These are phyloP conservation scores for Trichoderma sp. DNA, from an alignment of 2,329 filamentous ascomycete genomes.

Conservation along the genomic window DNA sequence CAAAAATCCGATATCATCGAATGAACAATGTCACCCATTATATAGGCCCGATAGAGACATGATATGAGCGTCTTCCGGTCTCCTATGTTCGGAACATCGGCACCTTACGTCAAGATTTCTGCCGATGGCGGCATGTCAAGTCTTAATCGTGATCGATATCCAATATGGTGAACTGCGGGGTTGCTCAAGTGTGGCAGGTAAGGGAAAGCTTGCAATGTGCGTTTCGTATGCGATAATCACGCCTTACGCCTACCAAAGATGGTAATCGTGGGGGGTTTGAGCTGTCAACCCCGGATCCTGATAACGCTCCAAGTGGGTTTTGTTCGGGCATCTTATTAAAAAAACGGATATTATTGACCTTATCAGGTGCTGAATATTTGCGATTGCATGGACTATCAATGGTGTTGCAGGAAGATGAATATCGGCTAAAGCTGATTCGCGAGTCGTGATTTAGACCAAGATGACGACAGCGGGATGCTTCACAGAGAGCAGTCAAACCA, in stretches of 20 bases:
- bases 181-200: background rate
- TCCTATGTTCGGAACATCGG: background rate
- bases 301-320: background rate
- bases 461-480: constrained; percentile 16
- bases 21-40: background rate
- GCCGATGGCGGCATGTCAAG: background rate
- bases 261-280: constrained; percentile 2
- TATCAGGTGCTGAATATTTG: background rate
- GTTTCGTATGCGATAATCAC: background rate
- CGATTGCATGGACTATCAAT: background rate
- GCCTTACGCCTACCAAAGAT: background rate
- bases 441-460: constrained; percentile 16
- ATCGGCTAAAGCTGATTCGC: constrained; percentile 3
- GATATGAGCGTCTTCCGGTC: background rate
- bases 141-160: background rate
- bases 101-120: background rate
- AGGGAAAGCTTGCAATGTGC: background rate
- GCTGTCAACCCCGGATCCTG: background rate
- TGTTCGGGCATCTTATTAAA: background rate
- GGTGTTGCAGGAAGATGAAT: background rate
- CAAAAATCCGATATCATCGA: background rate
- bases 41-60: background rate
- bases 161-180: constrained; percentile 17
- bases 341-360: background rate
- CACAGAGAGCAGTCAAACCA: background rate